Conservation (phyloP, 495 filamentous ascomycete genomes). For the Penicillium macrosclerotiorum region DNA sequence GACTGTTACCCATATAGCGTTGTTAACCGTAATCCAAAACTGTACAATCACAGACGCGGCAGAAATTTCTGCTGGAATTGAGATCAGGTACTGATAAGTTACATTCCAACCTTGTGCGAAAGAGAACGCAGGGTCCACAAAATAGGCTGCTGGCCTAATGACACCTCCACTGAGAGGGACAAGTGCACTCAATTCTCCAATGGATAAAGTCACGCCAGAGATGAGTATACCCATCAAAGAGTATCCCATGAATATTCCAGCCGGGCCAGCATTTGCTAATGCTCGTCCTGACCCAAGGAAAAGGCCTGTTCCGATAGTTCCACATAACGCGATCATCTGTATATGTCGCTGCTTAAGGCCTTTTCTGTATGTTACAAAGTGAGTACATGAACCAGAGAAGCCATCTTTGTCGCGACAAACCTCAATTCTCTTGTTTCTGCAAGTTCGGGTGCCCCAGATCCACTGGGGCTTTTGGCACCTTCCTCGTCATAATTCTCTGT, state of each 20-base stretch:
- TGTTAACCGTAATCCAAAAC: constrained; percentile 36
- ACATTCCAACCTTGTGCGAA: constrained; percentile 32
- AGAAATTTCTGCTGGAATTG: constrained; percentile 37
- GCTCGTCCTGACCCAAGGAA: constrained; percentile 50
- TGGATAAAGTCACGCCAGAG: constrained; percentile 18
- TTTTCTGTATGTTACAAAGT: neutral
- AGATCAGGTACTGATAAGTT: constrained; percentile 28
- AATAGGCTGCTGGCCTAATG: constrained; percentile 25
- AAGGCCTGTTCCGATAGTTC: constrained; percentile 34
- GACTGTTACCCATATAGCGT: constrained; percentile 42
- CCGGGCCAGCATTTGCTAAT: constrained; percentile 59
- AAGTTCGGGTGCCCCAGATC: neutral
- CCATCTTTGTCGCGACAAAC: neutral
- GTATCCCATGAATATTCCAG: constrained; percentile 36
- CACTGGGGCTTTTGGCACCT: too few species aligned
- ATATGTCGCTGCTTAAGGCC: constrained; percentile 29
- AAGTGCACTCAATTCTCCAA: constrained; percentile 28
- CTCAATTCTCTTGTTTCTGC: neutral
- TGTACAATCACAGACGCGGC: constrained; percentile 48
- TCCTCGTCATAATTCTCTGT: too few species aligned
- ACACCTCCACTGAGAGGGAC: constrained; percentile 28
- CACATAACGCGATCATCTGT: constrained; percentile 47
- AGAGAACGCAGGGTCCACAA: constrained; percentile 29
- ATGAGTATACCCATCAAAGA: constrained; percentile 21
- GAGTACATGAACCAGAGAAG: neutral